phyloP scores from a whole-genome alignment of 148 eudicot species.

The Persicaria maculosa region DNA sequence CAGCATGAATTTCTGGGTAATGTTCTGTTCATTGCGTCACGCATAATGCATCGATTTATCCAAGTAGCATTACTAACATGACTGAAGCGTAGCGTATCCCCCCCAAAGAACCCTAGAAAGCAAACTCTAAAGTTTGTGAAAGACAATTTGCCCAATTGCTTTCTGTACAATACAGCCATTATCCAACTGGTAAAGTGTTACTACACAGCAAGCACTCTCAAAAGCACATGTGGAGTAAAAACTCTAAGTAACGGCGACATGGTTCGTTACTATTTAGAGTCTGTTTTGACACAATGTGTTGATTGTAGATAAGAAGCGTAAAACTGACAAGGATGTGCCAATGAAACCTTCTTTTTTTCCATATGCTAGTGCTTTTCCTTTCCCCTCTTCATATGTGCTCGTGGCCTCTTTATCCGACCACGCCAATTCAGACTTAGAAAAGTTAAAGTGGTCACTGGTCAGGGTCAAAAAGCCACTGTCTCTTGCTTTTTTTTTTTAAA shows the following conservation, averaged over 20 bases:
- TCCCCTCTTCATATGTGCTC: background rate
- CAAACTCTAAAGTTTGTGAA: constrained; percentile 1
- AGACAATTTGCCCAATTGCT: background rate
- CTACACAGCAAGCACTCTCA: background rate
- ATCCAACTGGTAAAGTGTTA: constrained; percentile 5
- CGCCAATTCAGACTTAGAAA: constrained; percentile 3
- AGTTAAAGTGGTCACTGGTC: constrained; percentile 12
- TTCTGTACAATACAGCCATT: background rate
- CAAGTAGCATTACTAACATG: background rate
- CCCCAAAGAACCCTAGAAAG: background rate
- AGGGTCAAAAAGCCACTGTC: constrained; percentile 8
- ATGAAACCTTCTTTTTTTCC: constrained; percentile 2
- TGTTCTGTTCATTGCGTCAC: background rate
- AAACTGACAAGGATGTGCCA: constrained; percentile 3
- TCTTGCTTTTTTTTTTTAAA: background rate
- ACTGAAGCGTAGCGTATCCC: too few relatives aligned
- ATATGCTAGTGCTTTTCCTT: constrained; percentile 4
- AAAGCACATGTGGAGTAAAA: constrained; percentile 7
- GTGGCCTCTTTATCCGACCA: constrained; percentile 11
- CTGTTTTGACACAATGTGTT: background rate
- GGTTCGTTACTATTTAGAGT: background rate
- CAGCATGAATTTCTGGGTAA: background rate
- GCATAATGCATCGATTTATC: background rate
- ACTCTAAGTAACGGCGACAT: background rate
- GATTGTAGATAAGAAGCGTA: background rate